Base-by-base conservation (phyloP, 345 rosid species). In the Pistacia atlantica region DNA sequence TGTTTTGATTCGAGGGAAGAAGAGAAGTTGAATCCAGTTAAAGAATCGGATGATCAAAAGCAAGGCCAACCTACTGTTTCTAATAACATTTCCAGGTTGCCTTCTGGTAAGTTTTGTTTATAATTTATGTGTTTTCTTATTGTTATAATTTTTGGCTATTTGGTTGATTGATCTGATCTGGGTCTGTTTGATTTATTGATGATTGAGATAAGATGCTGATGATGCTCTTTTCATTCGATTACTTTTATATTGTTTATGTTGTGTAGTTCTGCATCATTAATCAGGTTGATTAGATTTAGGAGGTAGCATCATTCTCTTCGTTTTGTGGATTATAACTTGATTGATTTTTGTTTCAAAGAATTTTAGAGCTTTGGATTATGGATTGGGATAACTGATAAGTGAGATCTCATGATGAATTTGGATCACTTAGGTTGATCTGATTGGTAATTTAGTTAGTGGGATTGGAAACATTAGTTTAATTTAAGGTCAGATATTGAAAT, bases 1-100 rank as follows among this genome's bases (percentile, higher is more conserved):
- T 93, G 96, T 84, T 95, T 92, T 71, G 97, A 90, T 87, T 93
- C 98, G 28, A 90, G 83, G 88, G 92, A 93, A 76, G 98, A 86
- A 38, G 93, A 91, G 89, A 88, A 75, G 84, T 78, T 93, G 81
- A 92, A 92, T 83, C 89, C 86, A 35, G 87, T 77, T 11, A 89
- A 84, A 49, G 89, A 87, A 72, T 76, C 88, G 57, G 86, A 85
- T 78, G 87, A 73, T 87, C 91, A 81, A 54, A 90, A 84, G 70
- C 92, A 79, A 65, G 69, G 78, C 69, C 86, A 84, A 67, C 87
- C 92, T 5, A 71, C 84, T 49, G 84, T 81, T 16, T 73, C 99
- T 58, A 80, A 91, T 72, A 88, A 86, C 79, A 72, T 90, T 55
- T 85, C 99, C 82, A 82, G 86, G 78, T 84, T 90, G 67, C 79